Conservation (phyloP, 208 protist species). For the Leishmania tropica region DNA sequence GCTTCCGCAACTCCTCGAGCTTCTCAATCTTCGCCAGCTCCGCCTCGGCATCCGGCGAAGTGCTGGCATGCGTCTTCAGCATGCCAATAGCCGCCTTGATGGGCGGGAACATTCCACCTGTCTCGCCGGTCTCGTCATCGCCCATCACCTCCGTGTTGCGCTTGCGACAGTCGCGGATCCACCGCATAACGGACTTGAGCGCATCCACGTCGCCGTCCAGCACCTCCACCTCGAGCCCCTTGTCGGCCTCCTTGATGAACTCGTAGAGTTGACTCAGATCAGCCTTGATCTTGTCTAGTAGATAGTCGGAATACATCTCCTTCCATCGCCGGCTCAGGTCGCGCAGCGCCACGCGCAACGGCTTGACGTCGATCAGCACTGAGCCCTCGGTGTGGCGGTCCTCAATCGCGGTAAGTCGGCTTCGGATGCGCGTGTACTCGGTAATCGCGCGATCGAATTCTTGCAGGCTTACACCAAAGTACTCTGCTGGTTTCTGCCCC, state of each 20-base stretch:
- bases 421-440: constrained; percentile 90
- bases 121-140: constrained; percentile 83
- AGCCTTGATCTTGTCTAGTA: constrained; percentile 90
- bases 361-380: constrained; percentile 95
- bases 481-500: constrained; percentile 61
- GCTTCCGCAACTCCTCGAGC: constrained; percentile 91
- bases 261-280: constrained; percentile 84
- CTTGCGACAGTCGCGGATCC: constrained; percentile 93
- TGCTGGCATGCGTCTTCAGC: constrained; percentile 90
- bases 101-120: constrained; percentile 90
- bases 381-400: constrained; percentile 91
- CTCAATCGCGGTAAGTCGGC: constrained; percentile 85
- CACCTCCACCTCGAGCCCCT: constrained; percentile 92
- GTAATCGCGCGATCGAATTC: constrained; percentile 95
- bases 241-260: constrained; percentile 94
- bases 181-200: constrained; percentile 92
- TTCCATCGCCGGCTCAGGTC: constrained; percentile 95
- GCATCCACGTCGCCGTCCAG: constrained; percentile 90
- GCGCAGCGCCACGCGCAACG: constrained; percentile 93
- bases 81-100: constrained; percentile 92
- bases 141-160: constrained; percentile 87
- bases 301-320: constrained; percentile 94
- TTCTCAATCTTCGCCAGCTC: constrained; percentile 91
- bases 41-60: constrained; percentile 70
- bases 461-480: constrained; percentile 90